Conservation (phyloP, 768 basidiomycete genomes). For the Boletus pseudo-olivaceus region DNA sequence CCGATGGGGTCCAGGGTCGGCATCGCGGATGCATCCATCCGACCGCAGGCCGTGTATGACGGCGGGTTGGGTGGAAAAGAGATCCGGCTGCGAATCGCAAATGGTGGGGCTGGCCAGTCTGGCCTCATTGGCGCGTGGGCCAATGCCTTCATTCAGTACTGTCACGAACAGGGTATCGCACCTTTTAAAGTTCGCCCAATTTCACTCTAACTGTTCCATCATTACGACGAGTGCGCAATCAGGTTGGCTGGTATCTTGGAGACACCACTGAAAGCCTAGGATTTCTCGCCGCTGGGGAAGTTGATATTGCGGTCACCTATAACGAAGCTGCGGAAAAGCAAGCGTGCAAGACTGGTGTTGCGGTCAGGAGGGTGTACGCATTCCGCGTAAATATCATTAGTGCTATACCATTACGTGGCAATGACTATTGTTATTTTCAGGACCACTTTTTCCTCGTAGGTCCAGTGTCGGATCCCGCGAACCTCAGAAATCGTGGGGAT, state of each 20-base stretch:
- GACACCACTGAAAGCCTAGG: conserved; percentile 52
- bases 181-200: conserved; percentile 27
- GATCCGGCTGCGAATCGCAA: conserved; percentile 44
- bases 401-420: neutral
- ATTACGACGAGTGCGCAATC: neutral
- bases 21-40: conserved; percentile 3
- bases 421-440: conserved; percentile 18
- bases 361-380: conserved; percentile 38
- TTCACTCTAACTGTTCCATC: conserved; percentile 20
- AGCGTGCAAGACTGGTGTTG: conserved; percentile 28
- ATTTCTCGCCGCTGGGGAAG: conserved; percentile 38
- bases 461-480: conserved; percentile 45
- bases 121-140: conserved; percentile 49
- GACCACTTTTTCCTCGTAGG: conserved; percentile 54
- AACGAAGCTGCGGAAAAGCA: conserved; percentile 48
- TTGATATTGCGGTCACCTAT: conserved; percentile 53
- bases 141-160: conserved; percentile 40
- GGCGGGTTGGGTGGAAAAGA: conserved; percentile 35
- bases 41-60: conserved; percentile 34
- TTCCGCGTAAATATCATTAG: conserved; percentile 40
- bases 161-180: conserved; percentile 16
- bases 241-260: conserved; percentile 57
- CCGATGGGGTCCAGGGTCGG: conserved; percentile 1
- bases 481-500: conserved; percentile 30
- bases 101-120: conserved; percentile 51